phyloP scores from a whole-genome alignment of 2,329 filamentous ascomycete genomes.

The Ascocoryne sarcoides region DNA sequence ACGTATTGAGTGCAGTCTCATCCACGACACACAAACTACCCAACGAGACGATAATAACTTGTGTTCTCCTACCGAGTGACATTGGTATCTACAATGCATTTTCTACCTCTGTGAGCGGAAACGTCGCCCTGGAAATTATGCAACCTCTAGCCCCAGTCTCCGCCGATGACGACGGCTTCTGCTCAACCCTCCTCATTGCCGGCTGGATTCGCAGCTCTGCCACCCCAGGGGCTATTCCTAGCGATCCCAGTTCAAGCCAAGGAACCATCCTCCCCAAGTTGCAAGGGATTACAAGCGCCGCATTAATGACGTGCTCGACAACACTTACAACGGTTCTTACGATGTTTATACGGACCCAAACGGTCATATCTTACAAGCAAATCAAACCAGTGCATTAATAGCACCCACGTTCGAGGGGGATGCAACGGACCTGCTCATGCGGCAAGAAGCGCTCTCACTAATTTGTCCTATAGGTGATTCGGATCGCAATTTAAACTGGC shows the following conservation, averaged over 20 bases:
- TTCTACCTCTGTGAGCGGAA: background rate
- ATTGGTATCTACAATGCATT: slow-evolving; percentile 1
- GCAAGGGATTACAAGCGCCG: no score
- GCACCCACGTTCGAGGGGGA: no score
- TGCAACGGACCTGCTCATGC: no score
- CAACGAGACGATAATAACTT: slow-evolving; percentile 8
- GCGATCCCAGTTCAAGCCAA: no score
- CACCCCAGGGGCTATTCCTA: background rate
- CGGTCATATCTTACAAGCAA: no score
- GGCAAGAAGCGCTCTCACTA: no score
- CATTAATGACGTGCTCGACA: no score
- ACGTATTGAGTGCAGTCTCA: background rate
- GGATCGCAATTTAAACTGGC: slow-evolving; percentile 35
- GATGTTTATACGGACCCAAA: no score
- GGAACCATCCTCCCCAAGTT: no score
- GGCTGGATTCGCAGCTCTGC: slow-evolving; percentile 17
- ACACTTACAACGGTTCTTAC: no score
- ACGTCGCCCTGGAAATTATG: slow-evolving; percentile 7
- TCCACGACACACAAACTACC: slow-evolving; percentile 2
- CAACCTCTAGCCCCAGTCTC: slow-evolving; percentile 2
- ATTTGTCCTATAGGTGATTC: no score
- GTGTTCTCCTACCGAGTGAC: background rate
- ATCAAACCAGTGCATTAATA: no score
- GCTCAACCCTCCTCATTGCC: slow-evolving; percentile 2
- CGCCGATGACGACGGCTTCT: slow-evolving; percentile 9